Conservation (phyloP, 768 basidiomycete species). For the Fibroporia radiculosa region DNA sequence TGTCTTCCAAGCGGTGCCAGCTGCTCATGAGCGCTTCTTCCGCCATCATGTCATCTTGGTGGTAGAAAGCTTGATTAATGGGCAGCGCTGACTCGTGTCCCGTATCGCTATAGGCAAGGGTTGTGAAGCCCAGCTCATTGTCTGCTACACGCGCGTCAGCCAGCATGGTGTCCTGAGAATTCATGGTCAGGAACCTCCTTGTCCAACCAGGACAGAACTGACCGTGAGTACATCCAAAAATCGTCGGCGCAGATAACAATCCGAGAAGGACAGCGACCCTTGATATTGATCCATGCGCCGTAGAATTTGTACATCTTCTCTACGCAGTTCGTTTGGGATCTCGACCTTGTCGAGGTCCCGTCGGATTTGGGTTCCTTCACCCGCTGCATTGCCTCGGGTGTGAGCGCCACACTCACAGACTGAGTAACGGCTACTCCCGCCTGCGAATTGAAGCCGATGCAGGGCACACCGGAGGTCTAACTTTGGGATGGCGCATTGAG, state of each 20-base stretch:
- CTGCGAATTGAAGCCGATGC: constrained; percentile 10
- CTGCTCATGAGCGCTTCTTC: constrained; percentile 1
- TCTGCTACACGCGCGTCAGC: constrained; percentile 7
- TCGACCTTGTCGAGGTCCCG: neutral
- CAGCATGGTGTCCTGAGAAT: constrained; percentile 9
- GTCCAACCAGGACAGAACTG: neutral
- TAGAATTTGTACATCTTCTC: neutral
- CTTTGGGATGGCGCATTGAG: neutral
- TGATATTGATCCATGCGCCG: neutral
- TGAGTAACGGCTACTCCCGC: neutral
- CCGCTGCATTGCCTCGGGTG: neutral
- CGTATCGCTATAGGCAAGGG: constrained; percentile 2
- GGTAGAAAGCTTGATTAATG: constrained; percentile 9
- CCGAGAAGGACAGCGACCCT: neutral
- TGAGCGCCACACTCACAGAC: neutral
- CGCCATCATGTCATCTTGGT: constrained; percentile 8
- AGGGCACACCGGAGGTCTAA: constrained; percentile 10
- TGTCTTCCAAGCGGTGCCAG: neutral
- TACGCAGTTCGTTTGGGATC: neutral
- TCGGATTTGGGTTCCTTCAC: neutral
- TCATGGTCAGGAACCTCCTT: neutral
- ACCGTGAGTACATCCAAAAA: neutral
- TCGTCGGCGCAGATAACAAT: neutral
- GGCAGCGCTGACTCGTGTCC: constrained; percentile 5
- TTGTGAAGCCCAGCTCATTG: constrained; percentile 13